phyloP scores from a whole-genome alignment of 352 stramenopile species.

The Phytophthora lateralis region DNA sequence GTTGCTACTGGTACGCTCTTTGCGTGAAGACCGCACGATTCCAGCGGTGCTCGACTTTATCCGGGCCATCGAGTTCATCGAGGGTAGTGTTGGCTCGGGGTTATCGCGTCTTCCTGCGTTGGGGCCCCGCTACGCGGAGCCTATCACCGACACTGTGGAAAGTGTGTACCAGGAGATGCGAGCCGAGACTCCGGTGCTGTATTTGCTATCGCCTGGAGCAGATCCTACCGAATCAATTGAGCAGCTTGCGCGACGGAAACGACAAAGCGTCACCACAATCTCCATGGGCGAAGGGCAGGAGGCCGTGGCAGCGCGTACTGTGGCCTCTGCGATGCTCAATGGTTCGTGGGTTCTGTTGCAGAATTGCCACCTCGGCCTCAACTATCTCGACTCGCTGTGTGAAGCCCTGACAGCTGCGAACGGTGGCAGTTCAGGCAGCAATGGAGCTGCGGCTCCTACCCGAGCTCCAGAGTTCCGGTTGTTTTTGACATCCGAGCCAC shows the following conservation, averaged over 20 bases:
- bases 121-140: slow-evolving; percentile 63
- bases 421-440: slow-evolving; percentile 14
- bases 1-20: slow-evolving; percentile 65
- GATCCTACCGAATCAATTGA: slow-evolving; percentile 82
- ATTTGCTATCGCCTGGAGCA: slow-evolving; percentile 69
- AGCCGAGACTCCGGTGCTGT: slow-evolving; percentile 69
- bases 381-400: slow-evolving; percentile 69
- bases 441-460: background rate
- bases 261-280: slow-evolving; percentile 69
- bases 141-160: slow-evolving; percentile 76
- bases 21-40: slow-evolving; percentile 81
- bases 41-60: slow-evolving; percentile 73
- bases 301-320: slow-evolving; percentile 55
- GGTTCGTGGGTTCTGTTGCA: slow-evolving; percentile 83
- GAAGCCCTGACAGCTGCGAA: slow-evolving; percentile 45
- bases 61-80: slow-evolving; percentile 62
- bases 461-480: slow-evolving; percentile 62
- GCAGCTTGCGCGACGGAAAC: slow-evolving; percentile 68
- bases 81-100: slow-evolving; percentile 39
- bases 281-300: slow-evolving; percentile 86
- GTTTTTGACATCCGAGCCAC: slow-evolving; percentile 77
- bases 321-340: slow-evolving; percentile 66
- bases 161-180: slow-evolving; percentile 72
- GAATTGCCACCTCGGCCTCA: slow-evolving; percentile 77
- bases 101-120: slow-evolving; percentile 54